Evolutionary conservation across 2,329 filamentous ascomycete species (phyloP).

Genomic region (Claviceps purpurea): DNA sequence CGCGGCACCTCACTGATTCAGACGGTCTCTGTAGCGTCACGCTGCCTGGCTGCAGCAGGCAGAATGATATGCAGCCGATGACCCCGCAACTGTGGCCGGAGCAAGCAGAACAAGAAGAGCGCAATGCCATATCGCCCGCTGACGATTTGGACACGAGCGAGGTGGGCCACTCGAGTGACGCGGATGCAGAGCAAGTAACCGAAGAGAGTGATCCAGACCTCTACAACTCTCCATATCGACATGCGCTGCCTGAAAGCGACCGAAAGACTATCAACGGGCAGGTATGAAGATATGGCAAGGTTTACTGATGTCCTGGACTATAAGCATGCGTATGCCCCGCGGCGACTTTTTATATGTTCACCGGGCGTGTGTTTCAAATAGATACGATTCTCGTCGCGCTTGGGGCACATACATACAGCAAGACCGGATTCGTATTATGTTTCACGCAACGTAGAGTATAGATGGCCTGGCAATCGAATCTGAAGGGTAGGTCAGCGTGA

Average conservation of each 20-base stretch:
- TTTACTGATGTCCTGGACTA: background rate
- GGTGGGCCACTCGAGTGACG: constrained; percentile 18
- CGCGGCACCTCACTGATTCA: background rate
- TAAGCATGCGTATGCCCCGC: background rate
- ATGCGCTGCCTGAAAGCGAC: background rate
- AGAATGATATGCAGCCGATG: background rate
- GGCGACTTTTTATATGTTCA: background rate
- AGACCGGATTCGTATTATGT: too few relatives aligned
- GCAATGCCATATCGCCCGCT: constrained; percentile 11
- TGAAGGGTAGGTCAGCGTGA: too few relatives aligned
- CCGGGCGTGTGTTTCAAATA: background rate
- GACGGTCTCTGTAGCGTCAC: background rate
- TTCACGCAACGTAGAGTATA: too few relatives aligned
- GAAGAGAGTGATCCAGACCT: constrained; percentile 22
- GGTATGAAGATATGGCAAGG: background rate
- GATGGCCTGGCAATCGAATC: too few relatives aligned
- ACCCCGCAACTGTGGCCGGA: constrained; percentile 1
- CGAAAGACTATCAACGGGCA: background rate
- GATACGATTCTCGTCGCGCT: background rate
- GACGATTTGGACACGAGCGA: constrained; percentile 22
- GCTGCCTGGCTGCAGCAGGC: background rate
- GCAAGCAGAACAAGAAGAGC: constrained; percentile 1
- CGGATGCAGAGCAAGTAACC: constrained; percentile 16
- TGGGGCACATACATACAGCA: background rate
- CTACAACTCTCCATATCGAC: constrained; percentile 10